Evolutionary conservation across 345 rosid genomes (phyloP).

Genomic region (Luvunga scandens): DNA sequence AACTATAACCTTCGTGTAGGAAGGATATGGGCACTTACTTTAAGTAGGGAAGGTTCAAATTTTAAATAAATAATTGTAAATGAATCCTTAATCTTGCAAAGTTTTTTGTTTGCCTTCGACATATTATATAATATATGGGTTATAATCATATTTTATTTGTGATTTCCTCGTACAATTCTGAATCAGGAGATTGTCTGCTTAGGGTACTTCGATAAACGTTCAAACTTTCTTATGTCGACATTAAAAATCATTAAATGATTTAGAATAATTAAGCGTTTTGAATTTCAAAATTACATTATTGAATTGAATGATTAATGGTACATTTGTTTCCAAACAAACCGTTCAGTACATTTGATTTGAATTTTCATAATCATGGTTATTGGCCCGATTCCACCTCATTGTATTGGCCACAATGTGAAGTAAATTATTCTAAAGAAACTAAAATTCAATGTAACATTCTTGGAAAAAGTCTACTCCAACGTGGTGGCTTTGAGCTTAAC

Average conservation of each 20-base stretch:
- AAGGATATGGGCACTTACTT: neutral
- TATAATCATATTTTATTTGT: neutral
- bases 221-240: neutral
- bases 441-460: neutral
- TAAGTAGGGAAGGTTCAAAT: neutral
- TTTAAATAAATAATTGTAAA: neutral
- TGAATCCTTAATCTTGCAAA: conserved; percentile 1
- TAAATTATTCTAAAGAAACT: neutral
- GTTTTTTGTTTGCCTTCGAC: conserved; percentile 3
- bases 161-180: conserved; percentile 5
- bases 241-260: neutral
- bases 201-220: neutral
- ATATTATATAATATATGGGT: neutral
- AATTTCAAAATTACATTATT: neutral
- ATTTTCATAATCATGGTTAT: neutral
- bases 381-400: neutral
- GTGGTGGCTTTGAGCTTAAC: neutral
- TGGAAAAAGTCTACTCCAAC: neutral
- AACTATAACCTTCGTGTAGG: neutral
- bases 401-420: neutral
- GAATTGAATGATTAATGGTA: neutral
- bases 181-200: neutral
- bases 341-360: neutral
- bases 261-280: neutral
- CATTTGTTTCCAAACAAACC: neutral